Base-by-base conservation (phyloP, 2,329 filamentous ascomycete species). In the Diplodia corticola region DNA sequence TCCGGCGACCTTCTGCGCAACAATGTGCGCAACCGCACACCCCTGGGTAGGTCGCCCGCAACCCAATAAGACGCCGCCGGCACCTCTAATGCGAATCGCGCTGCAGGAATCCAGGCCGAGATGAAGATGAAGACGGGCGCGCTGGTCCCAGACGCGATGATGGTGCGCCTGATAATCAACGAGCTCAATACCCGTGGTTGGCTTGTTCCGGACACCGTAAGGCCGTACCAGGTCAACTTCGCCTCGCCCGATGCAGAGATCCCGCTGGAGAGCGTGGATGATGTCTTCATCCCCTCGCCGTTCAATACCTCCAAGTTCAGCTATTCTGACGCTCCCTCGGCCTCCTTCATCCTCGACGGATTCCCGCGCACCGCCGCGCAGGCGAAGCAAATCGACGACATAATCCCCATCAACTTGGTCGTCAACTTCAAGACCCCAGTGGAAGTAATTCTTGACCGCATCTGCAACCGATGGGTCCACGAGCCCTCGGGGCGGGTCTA, bases 391-490 rank as follows among this genome's bases (percentile, higher is more conserved):
- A 85, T 98, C 55, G 93, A 96, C 75, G 81, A 82, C 53, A 84
- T 97, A 37, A 86, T 98, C 35, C 93, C 94, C n/a, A 93, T 99
- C 77, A 99, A 99, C 79, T 86, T 97, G 68, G 95, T 93, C 57
- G 89, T 97, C 67, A 92, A 91, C 65, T 84, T 98, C 71, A 86
- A 90, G 74, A 98, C 94, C 0, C 95, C 95, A 0, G 87, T 91
- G 37, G 86, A 90, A 9, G 91, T 97, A 68, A 93, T 99, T 68
- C 85, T 98, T 70, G 88, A 93, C 71, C 90, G 95, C 65, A 97
- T 99, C 71, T 88, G 91, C 50, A 93, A 92, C 61, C 90, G 95
- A 66, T 97, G 93, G 93, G 90, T 97, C 48, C 95, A 99, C 79
- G 91, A 91, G 73, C 88, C 92, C 0, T 96, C 92, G 0, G 95